Base-by-base conservation (phyloP, 2,329 filamentous ascomycete species). In the Ophidiomyces ophidiicola region DNA sequence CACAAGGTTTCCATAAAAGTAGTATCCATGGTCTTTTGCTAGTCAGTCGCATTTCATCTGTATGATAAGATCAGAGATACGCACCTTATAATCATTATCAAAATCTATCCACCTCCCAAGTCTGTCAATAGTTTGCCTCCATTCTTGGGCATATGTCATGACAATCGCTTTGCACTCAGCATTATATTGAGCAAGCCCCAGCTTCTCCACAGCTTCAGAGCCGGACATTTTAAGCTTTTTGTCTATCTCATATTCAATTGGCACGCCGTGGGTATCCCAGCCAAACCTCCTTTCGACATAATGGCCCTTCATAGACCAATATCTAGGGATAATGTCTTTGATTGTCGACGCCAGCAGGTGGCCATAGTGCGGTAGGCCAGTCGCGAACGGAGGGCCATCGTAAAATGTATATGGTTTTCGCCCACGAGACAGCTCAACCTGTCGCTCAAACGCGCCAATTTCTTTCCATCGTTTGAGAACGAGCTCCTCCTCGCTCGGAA, bases 21-120 rank as follows among this genome's bases (percentile, higher is more conserved):
- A n/a, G 80, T 72, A 59, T 96, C 81, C 85, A 94, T 94, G 24
- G 85, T 94, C 80, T 81, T 53, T 6, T 29, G 46, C 34, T 15
- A 8, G 31, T 46, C 36, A 48, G 44, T 23, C 6, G 15, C 45
- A 32, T 17, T 26, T 19, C 21, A 8, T 7, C 14, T 19, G 28
- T 12, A 21, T 7, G 11, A 5, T 10, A 17, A 25, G 11, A 10
- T 15, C 29, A 35, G 18, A 10, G 17, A 15, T 20, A 39, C 53
- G 14, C 53, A 78, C 78, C 76, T 94, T 94, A 69, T 93, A 94
- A 59, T 94, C 85, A 52, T 93, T 90, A 62, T 96, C 88, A 52
- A 96, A 94, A 62, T 94, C 88, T 53, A 94, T 90, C 88, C 88
- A 96, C 42, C 88, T 80, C 41, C 88, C 88, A 28, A 96, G 65